A percentile compares a stretch with the other conserved stretches of the same genome.
phyloP scores from a whole-genome alignment of 1,139 yeast genomes.

The Hansenula sp. region DNA sequence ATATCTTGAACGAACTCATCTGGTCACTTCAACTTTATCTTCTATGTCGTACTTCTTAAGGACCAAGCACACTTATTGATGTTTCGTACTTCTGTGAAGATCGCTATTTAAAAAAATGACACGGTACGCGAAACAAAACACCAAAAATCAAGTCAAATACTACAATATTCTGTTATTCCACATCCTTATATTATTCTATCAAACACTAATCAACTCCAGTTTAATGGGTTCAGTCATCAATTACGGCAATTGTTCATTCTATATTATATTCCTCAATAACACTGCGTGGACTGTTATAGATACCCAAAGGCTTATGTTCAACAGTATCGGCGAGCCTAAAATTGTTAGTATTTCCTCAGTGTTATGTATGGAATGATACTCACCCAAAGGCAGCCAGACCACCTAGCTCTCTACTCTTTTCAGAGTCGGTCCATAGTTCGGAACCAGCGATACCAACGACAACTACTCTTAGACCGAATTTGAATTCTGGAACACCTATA shows the following conservation, averaged over 20 bases:
- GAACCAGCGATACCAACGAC: constrained; percentile 36
- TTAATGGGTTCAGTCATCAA: too few species aligned
- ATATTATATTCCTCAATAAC: constrained; percentile 31
- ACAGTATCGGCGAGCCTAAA: constrained; percentile 24
- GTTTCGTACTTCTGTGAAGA: too few species aligned
- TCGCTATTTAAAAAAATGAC: too few species aligned
- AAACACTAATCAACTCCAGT: too few species aligned
- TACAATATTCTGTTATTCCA: too few species aligned
- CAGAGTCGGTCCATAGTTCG: constrained; percentile 32
- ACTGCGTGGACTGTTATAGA: constrained; percentile 27
- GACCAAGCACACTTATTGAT: too few species aligned
- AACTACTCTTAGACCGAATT: constrained; percentile 37
- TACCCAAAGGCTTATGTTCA: constrained; percentile 33
- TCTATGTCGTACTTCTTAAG: background rate
- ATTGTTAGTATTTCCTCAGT: constrained; percentile 11
- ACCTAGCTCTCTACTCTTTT: constrained; percentile 31
- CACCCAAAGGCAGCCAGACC: constrained; percentile 33
- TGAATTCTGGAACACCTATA: constrained; percentile 39
- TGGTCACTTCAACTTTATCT: too few species aligned
- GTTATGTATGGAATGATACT: constrained; percentile 13
- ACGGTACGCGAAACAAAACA: too few species aligned
- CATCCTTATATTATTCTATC: too few species aligned
- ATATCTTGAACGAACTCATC: constrained; percentile 1
- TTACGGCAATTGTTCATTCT: background rate
- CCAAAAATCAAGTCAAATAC: too few species aligned